A percentile compares a stretch with the other conserved stretches of the same genome.
Evolutionary conservation across 129 eudicot species (phyloP).

Genomic region (Calendula officinalis): DNA sequence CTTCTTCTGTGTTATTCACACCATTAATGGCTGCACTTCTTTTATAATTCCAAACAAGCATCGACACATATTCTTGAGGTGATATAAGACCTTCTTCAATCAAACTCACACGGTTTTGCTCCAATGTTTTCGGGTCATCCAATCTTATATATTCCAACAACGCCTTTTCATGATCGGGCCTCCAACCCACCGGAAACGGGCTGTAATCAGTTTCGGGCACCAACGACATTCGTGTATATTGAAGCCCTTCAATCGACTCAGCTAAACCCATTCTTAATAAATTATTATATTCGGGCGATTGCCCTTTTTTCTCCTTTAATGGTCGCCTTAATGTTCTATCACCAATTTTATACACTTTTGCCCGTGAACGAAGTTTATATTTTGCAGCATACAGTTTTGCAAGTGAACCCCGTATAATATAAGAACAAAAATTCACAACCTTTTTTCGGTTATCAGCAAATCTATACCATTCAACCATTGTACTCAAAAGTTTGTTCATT

Average conservation of each 20-base stretch:
- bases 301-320: conserved; percentile 65
- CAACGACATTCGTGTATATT: conserved; percentile 75
- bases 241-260: conserved; percentile 89
- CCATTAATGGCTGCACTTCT: conserved; percentile 50
- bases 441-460: conserved; percentile 95
- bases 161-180: conserved; percentile 84
- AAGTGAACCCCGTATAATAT: conserved; percentile 88
- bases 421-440: conserved; percentile 92
- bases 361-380: conserved; percentile 91
- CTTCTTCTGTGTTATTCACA: conserved; percentile 32
- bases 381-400: conserved; percentile 99
- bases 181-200: conserved; percentile 81
- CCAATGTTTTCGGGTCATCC: conserved; percentile 62
- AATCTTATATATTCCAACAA: conserved; percentile 75
- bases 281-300: conserved; percentile 74
- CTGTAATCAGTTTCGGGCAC: conserved; percentile 89
- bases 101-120: conserved; percentile 48
- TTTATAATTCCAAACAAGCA: conserved; percentile 90
- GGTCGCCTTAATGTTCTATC: conserved; percentile 75
- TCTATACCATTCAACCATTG: conserved; percentile 98
- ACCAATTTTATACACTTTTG: conserved; percentile 88
- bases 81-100: conserved; percentile 68
- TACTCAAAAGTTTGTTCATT: conserved; percentile 85
- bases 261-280: conserved; percentile 86
- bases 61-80: conserved; percentile 83